These are phyloP conservation scores for Fragaria ananassa DNA, from an alignment of 306 rosid species.

Conservation along the genomic window DNA sequence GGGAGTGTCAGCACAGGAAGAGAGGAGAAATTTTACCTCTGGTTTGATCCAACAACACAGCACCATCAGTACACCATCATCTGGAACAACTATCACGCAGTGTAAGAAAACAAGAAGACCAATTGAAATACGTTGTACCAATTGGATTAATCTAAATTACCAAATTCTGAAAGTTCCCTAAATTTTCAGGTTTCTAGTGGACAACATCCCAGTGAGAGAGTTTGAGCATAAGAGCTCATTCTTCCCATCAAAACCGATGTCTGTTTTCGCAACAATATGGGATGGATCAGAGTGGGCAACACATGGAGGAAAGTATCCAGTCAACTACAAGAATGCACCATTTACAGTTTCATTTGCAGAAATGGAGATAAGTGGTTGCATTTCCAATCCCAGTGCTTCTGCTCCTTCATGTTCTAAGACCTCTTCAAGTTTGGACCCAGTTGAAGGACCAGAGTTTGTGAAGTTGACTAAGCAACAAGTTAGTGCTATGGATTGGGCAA, in stretches of 20 bases:
- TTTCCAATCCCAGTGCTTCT: constrained; percentile 33
- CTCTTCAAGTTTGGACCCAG: constrained; percentile 57
- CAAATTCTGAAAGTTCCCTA: neutral
- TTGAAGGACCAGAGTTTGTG: constrained; percentile 66
- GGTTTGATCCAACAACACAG: constrained; percentile 87
- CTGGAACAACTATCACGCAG: constrained; percentile 81
- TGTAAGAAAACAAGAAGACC: constrained; percentile 47
- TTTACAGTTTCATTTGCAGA: constrained; percentile 63
- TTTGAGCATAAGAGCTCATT: constrained; percentile 42
- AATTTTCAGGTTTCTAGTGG: constrained; percentile 72
- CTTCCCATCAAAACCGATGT: constrained; percentile 86
- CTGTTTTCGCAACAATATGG: constrained; percentile 86
- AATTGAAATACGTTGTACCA: neutral
- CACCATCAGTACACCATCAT: constrained; percentile 77
- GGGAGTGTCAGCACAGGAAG: constrained; percentile 95
- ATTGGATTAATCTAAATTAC: neutral
- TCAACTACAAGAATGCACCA: constrained; percentile 80
- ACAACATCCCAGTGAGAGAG: constrained; percentile 85
- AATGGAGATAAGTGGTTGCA: constrained; percentile 63
- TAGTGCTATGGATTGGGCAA: constrained; percentile 86
- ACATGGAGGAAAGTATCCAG: constrained; percentile 85
- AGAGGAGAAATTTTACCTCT: constrained; percentile 88
- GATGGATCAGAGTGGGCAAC: constrained; percentile 98
- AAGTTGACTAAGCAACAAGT: constrained; percentile 64
- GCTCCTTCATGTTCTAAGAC: constrained; percentile 48